Evolutionary conservation across 2,329 filamentous ascomycete genomes (phyloP), one percentile per base, ranked within the genome.

Genomic region (Apiospora phragmitis): DNA sequence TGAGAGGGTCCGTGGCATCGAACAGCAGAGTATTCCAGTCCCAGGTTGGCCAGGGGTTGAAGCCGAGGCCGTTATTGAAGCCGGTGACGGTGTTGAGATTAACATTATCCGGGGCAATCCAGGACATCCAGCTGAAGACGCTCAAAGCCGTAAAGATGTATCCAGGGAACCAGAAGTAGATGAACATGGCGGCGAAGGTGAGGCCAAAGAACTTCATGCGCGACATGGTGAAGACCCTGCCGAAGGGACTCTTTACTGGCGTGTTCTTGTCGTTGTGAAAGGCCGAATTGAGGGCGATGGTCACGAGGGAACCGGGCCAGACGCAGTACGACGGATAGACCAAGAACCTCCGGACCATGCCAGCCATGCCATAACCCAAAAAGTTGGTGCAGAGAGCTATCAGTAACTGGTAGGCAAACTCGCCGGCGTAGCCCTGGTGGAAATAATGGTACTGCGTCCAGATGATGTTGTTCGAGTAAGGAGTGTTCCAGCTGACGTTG

Each of bases 361-460:
- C 87, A 7, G 87, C 86, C n/a, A 88, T 77, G 2, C 87, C 86
- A 68, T 87, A 88, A 21, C 87, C 87, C 42, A 88, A 84, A 47
- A 87, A 84, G 74, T 87, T 86, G 42, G 85, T 86, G 0, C 83
- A 85, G 6, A 88, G 75, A 0, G 80, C 82, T 42, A 88, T 81
- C 14, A 85, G 75, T n/a, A 87, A 81, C 72, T 87, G 85, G 73
- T 87, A 88, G 1, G 78, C 80, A 41, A 85, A 83, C 47, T 77
- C 80, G 18, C 80, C 78, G 3, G 84, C 85, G 70, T 84, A 87
- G 0, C 76, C 73, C 74, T 87, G 85, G 72, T 86, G 82, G 76
- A 87, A 87, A 74, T 83, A 87, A 65, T 82, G 80, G 0, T 82
- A 82, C 38, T 87, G 85, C 1, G 81, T 83, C 83, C 83, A 86